Percentiles rank a stretch among this genome's conserved stretches.
Evolutionary conservation across 2,329 filamentous ascomycete genomes (phyloP).

Genomic region (Trichoderma endophyticum): DNA sequence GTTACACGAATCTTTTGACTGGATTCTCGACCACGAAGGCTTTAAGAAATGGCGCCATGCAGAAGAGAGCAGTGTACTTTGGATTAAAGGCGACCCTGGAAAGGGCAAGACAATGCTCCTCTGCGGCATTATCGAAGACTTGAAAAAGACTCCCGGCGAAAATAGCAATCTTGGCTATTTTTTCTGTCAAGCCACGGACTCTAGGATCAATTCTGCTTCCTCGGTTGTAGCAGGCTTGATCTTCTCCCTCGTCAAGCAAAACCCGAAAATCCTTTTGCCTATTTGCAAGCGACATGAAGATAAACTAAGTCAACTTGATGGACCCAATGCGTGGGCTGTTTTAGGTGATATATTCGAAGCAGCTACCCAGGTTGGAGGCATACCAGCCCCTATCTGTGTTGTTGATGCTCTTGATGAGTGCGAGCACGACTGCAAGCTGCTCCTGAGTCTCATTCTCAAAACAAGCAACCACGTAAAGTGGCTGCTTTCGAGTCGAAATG

Average conservation of each 20-base stretch:
- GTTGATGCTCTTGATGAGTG: conserved; percentile 38
- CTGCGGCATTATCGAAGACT: conserved; percentile 32
- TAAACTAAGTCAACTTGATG: conserved; percentile 37
- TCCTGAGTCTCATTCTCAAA: conserved; percentile 37
- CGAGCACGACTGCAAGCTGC: conserved; percentile 28
- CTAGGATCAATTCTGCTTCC: conserved; percentile 36
- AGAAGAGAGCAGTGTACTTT: conserved; percentile 29
- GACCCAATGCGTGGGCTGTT: conserved; percentile 35
- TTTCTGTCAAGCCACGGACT: conserved; percentile 24
- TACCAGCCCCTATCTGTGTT: conserved; percentile 37
- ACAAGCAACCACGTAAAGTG: conserved; percentile 17
- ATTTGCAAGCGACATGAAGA: conserved; percentile 32
- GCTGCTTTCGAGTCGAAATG: conserved; percentile 11
- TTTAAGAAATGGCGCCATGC: conserved; percentile 24
- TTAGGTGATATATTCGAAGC: conserved; percentile 36
- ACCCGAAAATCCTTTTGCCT: conserved; percentile 33
- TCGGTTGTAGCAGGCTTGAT: conserved; percentile 43
- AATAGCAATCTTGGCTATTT: conserved; percentile 18
- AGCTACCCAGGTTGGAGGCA: conserved; percentile 34
- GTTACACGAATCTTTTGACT: conserved; percentile 31
- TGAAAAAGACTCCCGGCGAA: not conserved
- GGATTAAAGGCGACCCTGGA: conserved; percentile 39
- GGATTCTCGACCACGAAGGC: conserved; percentile 31
- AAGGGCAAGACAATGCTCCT: conserved; percentile 46
- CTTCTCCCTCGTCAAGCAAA: conserved; percentile 35